phyloP scores from a whole-genome alignment of 805 yeast species.

The Clavispora vitiphila region DNA sequence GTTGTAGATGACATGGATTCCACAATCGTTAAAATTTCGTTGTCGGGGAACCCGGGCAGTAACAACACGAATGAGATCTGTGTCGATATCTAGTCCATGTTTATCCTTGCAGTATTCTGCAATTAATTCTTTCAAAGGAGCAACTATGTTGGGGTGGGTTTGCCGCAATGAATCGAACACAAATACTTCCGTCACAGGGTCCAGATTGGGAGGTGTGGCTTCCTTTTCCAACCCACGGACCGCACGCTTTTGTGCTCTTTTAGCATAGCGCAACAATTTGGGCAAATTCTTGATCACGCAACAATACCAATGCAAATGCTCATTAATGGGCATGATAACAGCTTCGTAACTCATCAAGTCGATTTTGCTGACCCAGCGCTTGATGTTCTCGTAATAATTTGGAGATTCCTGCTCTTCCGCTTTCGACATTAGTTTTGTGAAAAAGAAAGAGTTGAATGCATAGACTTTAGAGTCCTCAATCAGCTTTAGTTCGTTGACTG shows the following conservation, averaged over 20 bases:
- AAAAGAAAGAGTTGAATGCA: slow-evolving; percentile 81
- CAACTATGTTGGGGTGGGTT: slow-evolving; percentile 46
- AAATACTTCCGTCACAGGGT: slow-evolving; percentile 35
- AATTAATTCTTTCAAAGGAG: slow-evolving; percentile 55
- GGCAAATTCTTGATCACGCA: slow-evolving; percentile 61
- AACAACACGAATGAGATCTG: slow-evolving; percentile 42
- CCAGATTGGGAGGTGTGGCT: slow-evolving; percentile 1
- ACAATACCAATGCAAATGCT: slow-evolving; percentile 82
- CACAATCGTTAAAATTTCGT: slow-evolving; percentile 89
- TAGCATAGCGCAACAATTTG: slow-evolving; percentile 14
- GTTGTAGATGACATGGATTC: slow-evolving; percentile 82
- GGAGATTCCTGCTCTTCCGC: slow-evolving; percentile 16
- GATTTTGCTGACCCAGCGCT: slow-evolving; percentile 72
- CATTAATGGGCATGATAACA: slow-evolving; percentile 77
- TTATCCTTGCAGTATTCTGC: slow-evolving; percentile 67
- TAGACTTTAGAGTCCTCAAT: slow-evolving; percentile 38
- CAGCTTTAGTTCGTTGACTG: slow-evolving; percentile 17
- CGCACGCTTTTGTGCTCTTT: background rate
- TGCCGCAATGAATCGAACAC: slow-evolving; percentile 75
- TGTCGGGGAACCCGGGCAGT: slow-evolving; percentile 72
- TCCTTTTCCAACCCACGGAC: background rate
- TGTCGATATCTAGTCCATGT: slow-evolving; percentile 42
- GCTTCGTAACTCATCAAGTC: slow-evolving; percentile 53
- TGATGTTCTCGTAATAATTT: slow-evolving; percentile 56
- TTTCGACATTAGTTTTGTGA: slow-evolving; percentile 49